Conservation (phyloP, 2,329 filamentous ascomycete species). For the Ophiocordyceps australis region DNA sequence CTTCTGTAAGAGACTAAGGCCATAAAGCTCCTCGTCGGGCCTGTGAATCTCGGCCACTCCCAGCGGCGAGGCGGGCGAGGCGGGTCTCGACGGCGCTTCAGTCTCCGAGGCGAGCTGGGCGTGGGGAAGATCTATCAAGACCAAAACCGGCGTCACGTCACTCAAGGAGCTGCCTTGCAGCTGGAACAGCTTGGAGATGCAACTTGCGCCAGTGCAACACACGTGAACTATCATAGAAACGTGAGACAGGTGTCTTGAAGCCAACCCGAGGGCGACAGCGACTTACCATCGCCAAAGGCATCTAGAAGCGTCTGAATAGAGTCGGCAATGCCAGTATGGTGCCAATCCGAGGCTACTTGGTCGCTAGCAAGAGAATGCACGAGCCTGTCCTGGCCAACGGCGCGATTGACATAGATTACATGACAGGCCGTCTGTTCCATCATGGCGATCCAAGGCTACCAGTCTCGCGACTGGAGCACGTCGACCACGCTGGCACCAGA, state of each 20-base stretch:
- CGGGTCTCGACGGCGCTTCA: slow-evolving; percentile 15
- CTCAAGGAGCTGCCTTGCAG: slow-evolving; percentile 32
- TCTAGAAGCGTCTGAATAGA: slow-evolving; percentile 31
- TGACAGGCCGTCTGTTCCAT: slow-evolving; percentile 41
- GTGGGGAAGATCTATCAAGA: slow-evolving; percentile 37
- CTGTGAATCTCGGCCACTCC: slow-evolving; percentile 20
- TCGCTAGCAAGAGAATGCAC: slow-evolving; percentile 9
- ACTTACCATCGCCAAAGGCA: slow-evolving; percentile 33
- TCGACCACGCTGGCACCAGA: slow-evolving; percentile 22
- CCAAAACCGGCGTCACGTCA: slow-evolving; percentile 35
- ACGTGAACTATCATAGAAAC: slow-evolving; percentile 25
- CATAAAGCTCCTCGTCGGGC: slow-evolving; percentile 32
- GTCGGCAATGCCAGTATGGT: slow-evolving; percentile 21
- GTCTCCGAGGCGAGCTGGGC: slow-evolving; percentile 24
- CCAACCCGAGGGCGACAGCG: slow-evolving; percentile 1
- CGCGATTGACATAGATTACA: slow-evolving; percentile 41
- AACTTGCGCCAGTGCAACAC: slow-evolving; percentile 32
- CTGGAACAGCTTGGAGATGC: slow-evolving; percentile 31
- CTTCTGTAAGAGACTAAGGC: slow-evolving; percentile 33
- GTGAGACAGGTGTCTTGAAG: too few relatives aligned
- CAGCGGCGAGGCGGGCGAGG: slow-evolving; percentile 19
- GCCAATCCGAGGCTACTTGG: slow-evolving; percentile 15
- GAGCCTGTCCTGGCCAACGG: slow-evolving; percentile 26
- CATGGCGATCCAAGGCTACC: slow-evolving; percentile 33
- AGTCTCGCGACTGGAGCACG: slow-evolving; percentile 43